Evolutionary conservation across 139 green algal species (phyloP), one percentile per base, ranked within the genome.

Genomic region (Pseudopediastrum boryanum): DNA sequence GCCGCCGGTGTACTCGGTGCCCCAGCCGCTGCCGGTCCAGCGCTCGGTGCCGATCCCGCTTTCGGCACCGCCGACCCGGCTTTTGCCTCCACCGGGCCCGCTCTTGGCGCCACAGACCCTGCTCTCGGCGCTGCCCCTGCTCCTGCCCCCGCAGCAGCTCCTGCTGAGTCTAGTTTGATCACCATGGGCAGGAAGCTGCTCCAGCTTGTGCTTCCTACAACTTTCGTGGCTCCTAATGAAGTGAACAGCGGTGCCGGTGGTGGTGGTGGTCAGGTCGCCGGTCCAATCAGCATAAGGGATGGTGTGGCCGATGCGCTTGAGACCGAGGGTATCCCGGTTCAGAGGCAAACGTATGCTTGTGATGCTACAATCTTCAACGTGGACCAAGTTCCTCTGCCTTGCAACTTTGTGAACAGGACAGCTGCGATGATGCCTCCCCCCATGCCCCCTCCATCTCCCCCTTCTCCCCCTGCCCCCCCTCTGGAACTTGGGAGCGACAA

Each of bases 391-490:
- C 76, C 76, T 0, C 39, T 82, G 42, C 76, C 76, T 41, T 82
- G 76, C 65, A 82, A 82, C 41, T 23, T 82, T 5, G 51, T 82
- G 27, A 76, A 76, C 50, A 50, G 76, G 51, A 82, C 75, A 2
- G 59, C 59, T 8, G 71, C 69, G 5, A 5, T n/a, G 8, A 54
- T 56, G 8, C 12, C 42, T n/a, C 54, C 54, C 4, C n/a, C n/a
- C n/a, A n/a, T n/a, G n/a, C n/a, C n/a, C n/a, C 71, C 71, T 2
- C 71, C 43, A 0, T n/a, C 31, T n/a, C n/a, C n/a, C n/a, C n/a
- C n/a, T n/a, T n/a, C n/a, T n/a, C n/a, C n/a, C n/a, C n/a, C n/a
- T n/a, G n/a, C n/a, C n/a, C n/a, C n/a, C n/a, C n/a, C n/a, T n/a
- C n/a, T n/a, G n/a, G n/a, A n/a, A n/a, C n/a, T n/a, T n/a, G n/a